Evolutionary conservation across 2,329 filamentous ascomycete species (phyloP).

Genomic region (Fusarium sp.): DNA sequence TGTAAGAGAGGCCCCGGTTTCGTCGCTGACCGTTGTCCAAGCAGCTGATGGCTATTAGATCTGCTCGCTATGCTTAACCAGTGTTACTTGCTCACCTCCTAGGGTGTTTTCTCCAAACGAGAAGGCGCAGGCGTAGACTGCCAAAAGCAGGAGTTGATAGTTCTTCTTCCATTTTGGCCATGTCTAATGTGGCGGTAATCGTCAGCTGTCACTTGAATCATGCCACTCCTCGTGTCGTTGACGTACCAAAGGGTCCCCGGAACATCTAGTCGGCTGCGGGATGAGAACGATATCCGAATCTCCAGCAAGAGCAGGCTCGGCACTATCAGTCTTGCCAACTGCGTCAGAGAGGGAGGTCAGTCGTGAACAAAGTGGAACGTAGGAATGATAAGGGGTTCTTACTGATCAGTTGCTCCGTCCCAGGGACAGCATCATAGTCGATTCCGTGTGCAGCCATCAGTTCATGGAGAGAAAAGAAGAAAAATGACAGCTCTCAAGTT

Average conservation of each 20-base stretch:
- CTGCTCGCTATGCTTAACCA: not conserved
- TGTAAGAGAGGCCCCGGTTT: conserved; percentile 8
- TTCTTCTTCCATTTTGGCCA: conserved; percentile 21
- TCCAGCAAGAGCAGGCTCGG: not conserved
- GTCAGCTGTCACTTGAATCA: not conserved
- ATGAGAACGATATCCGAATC: conserved; percentile 11
- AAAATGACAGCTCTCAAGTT: too few relatives aligned
- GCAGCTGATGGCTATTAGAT: not conserved
- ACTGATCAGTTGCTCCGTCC: conserved; percentile 12
- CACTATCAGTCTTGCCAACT: not conserved
- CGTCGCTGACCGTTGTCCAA: conserved; percentile 12
- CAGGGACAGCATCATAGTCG: conserved; percentile 5
- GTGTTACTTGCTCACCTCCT: conserved; percentile 1
- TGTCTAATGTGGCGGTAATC: not conserved
- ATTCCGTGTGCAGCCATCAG: conserved; percentile 8
- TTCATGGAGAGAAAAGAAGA: not conserved
- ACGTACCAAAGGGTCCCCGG: conserved; percentile 6
- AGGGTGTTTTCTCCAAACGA: conserved; percentile 16
- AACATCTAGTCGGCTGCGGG: conserved; percentile 2
- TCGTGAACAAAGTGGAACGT: not conserved
- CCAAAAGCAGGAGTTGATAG: conserved; percentile 11
- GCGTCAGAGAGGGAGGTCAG: not conserved
- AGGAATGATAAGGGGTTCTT: not conserved
- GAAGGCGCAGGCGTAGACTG: conserved; percentile 14
- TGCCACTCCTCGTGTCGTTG: not conserved